Conservation (phyloP, 2,329 filamentous ascomycete genomes). For the Bipolaris victoriae region DNA sequence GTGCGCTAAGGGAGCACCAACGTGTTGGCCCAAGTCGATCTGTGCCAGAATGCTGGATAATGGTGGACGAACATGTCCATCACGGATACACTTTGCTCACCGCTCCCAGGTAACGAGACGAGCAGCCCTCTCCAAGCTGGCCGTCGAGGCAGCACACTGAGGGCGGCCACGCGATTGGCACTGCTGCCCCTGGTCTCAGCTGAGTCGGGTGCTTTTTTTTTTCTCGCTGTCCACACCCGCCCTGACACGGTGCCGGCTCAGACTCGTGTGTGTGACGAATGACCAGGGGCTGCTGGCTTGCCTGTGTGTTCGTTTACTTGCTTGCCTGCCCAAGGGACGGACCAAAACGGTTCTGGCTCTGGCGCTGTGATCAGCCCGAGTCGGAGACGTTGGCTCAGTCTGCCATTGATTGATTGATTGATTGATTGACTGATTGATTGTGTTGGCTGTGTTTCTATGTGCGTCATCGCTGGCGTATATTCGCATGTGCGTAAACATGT, state of each 20-base stretch:
- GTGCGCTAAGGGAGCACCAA: conserved; percentile 35
- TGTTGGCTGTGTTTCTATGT: background rate
- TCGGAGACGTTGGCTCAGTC: conserved; percentile 1
- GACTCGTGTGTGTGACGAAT: conserved; percentile 7
- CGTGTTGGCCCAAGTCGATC: conserved; percentile 37
- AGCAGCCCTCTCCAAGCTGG: conserved; percentile 15
- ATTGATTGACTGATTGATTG: too few species aligned
- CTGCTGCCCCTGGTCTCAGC: conserved; percentile 17
- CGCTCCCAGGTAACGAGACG: conserved; percentile 24
- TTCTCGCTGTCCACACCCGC: conserved; percentile 7
- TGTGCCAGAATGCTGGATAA: conserved; percentile 34
- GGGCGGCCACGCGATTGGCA: conserved; percentile 32
- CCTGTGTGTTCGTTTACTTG: background rate
- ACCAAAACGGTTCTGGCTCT: background rate
- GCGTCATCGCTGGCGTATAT: background rate
- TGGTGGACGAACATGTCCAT: conserved; percentile 18
- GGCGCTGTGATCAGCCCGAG: conserved; percentile 16
- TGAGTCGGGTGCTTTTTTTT: conserved; percentile 25
- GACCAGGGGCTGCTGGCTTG: conserved; percentile 4
- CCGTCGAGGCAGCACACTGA: conserved; percentile 12
- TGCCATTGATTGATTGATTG: too few species aligned
- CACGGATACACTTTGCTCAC: conserved; percentile 24
- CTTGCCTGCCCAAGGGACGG: background rate
- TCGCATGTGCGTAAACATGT: background rate
- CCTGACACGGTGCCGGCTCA: conserved; percentile 27